Percentiles rank a stretch among this genome's conserved stretches.
Evolutionary conservation across 257 asterid genomes (phyloP).

Genomic region (Capsicum pubescens): DNA sequence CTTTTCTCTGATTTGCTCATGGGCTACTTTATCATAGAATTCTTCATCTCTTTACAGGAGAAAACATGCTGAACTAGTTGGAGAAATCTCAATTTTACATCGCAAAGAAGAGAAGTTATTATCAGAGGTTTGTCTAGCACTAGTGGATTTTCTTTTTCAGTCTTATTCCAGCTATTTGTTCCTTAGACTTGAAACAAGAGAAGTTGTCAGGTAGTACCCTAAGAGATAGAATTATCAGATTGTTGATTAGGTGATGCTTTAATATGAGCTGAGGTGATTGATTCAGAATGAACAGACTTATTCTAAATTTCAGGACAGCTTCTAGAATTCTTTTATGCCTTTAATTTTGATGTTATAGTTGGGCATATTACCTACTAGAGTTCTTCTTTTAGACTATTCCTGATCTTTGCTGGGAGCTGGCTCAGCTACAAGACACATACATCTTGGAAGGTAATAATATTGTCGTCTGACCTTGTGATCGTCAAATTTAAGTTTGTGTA

Average conservation of each 20-base stretch:
- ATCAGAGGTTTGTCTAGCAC: constrained; percentile 73
- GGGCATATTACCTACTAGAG: constrained; percentile 36
- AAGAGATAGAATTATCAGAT: neutral
- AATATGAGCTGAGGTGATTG: neutral
- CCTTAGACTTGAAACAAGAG: neutral
- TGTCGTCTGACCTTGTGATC: neutral
- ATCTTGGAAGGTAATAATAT: constrained; percentile 78
- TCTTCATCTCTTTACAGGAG: constrained; percentile 67
- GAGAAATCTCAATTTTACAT: constrained; percentile 82
- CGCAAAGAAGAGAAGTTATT: constrained; percentile 87
- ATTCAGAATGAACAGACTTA: neutral
- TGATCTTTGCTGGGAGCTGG: constrained; percentile 96
- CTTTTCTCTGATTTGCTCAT: neutral
- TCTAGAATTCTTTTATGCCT: neutral
- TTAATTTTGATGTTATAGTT: neutral
- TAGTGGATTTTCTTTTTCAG: neutral
- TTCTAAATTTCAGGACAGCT: neutral
- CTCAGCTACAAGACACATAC: constrained; percentile 97
- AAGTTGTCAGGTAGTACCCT: neutral
- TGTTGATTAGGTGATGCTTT: constrained; percentile 7
- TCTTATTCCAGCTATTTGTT: neutral
- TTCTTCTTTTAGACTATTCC: constrained; percentile 76
- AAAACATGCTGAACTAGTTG: constrained; percentile 92
- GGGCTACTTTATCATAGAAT: constrained; percentile 24
- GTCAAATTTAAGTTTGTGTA: constrained; percentile 12